A percentile compares a stretch with the other conserved stretches of the same genome.
Conservation (phyloP, 305 asterid species). For the Fraxinus xanthoxyloides region DNA sequence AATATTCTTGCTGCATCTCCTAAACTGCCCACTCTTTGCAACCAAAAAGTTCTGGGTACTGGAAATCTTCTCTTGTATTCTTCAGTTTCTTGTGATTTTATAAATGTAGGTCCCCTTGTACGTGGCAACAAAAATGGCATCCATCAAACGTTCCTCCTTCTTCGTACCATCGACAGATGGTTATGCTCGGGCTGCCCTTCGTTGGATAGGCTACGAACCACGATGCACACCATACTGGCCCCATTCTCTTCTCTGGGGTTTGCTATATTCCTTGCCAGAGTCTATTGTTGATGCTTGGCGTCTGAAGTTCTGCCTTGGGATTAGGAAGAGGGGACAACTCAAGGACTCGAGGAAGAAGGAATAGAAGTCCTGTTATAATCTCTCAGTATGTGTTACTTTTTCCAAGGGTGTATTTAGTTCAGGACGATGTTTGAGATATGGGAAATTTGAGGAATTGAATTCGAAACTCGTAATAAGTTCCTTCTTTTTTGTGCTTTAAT, state of each 20-base stretch:
- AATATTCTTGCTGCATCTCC: background rate
- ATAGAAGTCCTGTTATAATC: conserved; percentile 28
- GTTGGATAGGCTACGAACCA: conserved; percentile 87
- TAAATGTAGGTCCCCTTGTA: conserved; percentile 73
- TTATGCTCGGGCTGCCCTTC: conserved; percentile 78
- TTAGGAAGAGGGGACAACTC: conserved; percentile 78
- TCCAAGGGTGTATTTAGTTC: background rate
- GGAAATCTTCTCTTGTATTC: background rate
- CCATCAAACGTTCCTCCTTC: conserved; percentile 82
- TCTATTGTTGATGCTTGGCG: conserved; percentile 79
- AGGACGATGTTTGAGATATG: background rate
- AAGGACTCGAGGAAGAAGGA: conserved; percentile 79
- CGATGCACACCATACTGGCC: conserved; percentile 99
- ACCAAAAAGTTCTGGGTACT: background rate
- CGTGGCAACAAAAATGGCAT: conserved; percentile 97
- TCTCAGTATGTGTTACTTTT: background rate
- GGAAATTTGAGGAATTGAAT: background rate
- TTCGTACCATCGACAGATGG: conserved; percentile 85
- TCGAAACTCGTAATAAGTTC: background rate
- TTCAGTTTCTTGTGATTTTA: background rate
- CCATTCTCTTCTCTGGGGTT: conserved; percentile 76
- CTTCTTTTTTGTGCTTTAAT: background rate
- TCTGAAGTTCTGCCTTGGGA: conserved; percentile 55
- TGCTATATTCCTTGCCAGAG: conserved; percentile 57
- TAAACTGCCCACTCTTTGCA: background rate